Conservation (phyloP, 2,329 filamentous ascomycete species). For the Aspergillus aculeatinus region DNA sequence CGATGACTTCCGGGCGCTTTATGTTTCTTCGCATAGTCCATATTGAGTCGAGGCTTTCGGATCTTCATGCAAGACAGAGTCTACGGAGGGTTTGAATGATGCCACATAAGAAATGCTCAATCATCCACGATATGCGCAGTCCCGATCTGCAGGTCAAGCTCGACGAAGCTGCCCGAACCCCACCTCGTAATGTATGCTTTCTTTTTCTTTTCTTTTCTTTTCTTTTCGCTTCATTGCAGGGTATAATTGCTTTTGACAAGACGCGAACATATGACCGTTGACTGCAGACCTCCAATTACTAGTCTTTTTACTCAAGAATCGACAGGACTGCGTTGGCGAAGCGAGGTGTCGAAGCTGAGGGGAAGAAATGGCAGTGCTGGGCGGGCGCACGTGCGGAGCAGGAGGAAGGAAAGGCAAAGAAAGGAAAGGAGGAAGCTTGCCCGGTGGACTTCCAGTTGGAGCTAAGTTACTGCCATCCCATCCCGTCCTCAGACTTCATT, state of each 20-base stretch:
- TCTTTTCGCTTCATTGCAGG: background rate
- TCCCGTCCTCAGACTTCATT: slow-evolving; percentile 11
- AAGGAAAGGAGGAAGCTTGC: background rate
- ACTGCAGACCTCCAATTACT: background rate
- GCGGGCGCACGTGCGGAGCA: slow-evolving; percentile 25
- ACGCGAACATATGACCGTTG: background rate
- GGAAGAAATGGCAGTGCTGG: slow-evolving; percentile 8
- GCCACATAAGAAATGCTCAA: background rate
- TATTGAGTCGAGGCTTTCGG: background rate
- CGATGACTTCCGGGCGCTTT: background rate
- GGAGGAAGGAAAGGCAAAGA: background rate
- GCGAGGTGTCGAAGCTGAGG: background rate
- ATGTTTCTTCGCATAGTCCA: background rate
- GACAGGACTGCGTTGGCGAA: background rate
- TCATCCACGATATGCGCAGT: no score
- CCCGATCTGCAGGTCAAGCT: background rate
- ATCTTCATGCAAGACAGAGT: background rate
- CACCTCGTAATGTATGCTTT: background rate
- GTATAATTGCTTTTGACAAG: background rate
- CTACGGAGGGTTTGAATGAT: background rate
- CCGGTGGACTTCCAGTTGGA: slow-evolving; percentile 13
- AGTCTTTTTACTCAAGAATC: no score
- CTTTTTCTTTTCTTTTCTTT: background rate
- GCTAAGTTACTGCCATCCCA: background rate
- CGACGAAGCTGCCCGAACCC: background rate